Evolutionary conservation across 176 grass and related monocot species (phyloP), one percentile per base, ranked within the genome.

Genomic region (Pontederia crassipes): DNA sequence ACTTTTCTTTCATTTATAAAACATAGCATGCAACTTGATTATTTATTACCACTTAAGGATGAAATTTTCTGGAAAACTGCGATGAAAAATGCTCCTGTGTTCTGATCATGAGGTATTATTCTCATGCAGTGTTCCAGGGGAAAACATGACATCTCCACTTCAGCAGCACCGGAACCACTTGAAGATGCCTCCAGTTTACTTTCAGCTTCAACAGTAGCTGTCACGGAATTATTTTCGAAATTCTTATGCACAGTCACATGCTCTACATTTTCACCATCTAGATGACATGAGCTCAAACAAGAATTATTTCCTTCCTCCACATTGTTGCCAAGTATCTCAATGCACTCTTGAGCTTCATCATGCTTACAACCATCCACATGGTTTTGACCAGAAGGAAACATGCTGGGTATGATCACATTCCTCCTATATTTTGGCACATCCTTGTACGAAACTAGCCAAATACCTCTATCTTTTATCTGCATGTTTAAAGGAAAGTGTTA

Each of bases 81-180:
- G 64, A 92, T 92, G 68, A 97, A 97, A 83, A 97, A 97, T 67
- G 84, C 84, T 48, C 93, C 93, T 17, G 75, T 97, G 56, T 97
- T 97, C 66, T 97, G 93, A 72, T 97, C 93, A 72, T 97, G 87
- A 59, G 93, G 87, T 74, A 88, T 66, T 65, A 97, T 97, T 82
- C 93, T 86, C 87, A 97, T 86, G 65, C 87, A 97, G 40, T n/a
- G 68, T 75, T 85, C 79, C 46, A 97, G 84, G 0, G 79, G 93
- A 32, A 85, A 87, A 64, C 73, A 61, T 46, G 93, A 97, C 78
- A 85, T 54, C 67, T 96, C 93, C 49, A 63, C 79, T 47, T 11
- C 67, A 58, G 51, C 59, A 32, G 46, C 28, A 47, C 50, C 45
- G 82, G 74, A 45, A 55, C 47, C 17, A 12, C 53, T 28, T 18